A percentile compares a stretch with the other conserved stretches of the same genome.
phyloP scores from a whole-genome alignment of 352 stramenopile genomes.

The Pythium sp. region DNA sequence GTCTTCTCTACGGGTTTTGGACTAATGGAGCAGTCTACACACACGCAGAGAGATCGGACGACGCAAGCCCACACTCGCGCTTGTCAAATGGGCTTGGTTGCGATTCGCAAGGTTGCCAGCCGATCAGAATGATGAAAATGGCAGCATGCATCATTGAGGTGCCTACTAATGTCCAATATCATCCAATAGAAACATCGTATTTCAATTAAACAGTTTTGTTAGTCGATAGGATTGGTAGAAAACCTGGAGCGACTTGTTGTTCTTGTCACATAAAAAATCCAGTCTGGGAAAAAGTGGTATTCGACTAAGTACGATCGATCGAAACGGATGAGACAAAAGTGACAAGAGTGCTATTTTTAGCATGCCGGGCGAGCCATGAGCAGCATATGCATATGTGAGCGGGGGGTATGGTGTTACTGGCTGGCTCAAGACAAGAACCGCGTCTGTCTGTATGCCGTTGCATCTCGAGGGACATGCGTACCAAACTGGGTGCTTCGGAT shows the following conservation, averaged over 20 bases:
- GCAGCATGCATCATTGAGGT: neutral
- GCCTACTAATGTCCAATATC: neutral
- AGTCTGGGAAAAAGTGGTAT: neutral
- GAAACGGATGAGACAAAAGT: neutral
- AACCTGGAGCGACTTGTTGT: neutral
- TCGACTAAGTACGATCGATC: neutral
- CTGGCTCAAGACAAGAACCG: neutral
- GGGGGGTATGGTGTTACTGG: neutral
- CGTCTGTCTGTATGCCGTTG: too few species aligned
- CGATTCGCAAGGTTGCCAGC: neutral
- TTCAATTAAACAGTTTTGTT: too few species aligned
- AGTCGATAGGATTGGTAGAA: neutral
- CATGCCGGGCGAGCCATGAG: neutral
- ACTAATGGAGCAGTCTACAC: too few species aligned
- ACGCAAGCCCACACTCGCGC: neutral
- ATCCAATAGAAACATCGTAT: neutral
- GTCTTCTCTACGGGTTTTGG: neutral
- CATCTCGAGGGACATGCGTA: too few species aligned
- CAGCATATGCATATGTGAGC: neutral
- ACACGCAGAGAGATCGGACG: neutral
- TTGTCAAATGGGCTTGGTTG: neutral
- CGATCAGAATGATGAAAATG: neutral
- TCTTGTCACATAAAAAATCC: constrained; percentile 6
- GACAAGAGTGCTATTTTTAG: neutral
- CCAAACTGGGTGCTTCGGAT: neutral